Evolutionary conservation across 2,329 filamentous ascomycete genomes (phyloP), one percentile per base, ranked within the genome.

Genomic region (Verticillium dahliae): DNA sequence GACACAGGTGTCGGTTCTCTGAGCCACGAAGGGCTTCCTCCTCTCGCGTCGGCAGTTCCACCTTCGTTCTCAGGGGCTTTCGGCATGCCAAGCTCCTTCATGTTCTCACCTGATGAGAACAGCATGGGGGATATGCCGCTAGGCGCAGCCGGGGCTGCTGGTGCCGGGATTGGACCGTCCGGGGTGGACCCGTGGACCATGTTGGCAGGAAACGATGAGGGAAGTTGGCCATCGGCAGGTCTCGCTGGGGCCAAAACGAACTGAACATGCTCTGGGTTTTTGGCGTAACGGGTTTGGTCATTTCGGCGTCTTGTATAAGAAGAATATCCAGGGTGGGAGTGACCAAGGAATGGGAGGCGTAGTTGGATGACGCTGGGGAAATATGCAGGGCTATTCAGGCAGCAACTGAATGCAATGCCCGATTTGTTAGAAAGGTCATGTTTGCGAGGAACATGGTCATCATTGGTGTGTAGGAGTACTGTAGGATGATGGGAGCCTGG

Each of bases 151-250:
- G 45, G n/a, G n/a, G 45, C 45, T 13, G n/a, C 50, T 22, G 63
- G 62, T 5, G 57, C 56, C 18, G 63, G 54, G 7, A 58, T 64
- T 6, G 45, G 45, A 9, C 45, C 45, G n/a, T 22, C 18, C n/a
- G 45, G n/a, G 6, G 18, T 50, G 9, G 59, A 64, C 18, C 63
- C 63, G 54, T 64, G 63, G 61, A 58, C 56, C 7, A 56, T 61
- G 59, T n/a, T 64, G 45, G 62, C 57, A 9, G 60, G 41, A 13
- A 55, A 59, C 59, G 52, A 60, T 11, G 61, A 64, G 7, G 45
- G 63, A 59, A 56, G 22, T 9, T 64, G 63, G 63, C 50, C 41
- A 27, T 56, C 57, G 10, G 45, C n/a, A 22, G 45, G 45, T n/a
- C 6, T 10, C 18, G 3, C 10, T 37, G 13, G 56, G 18, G 3